phyloP scores from a whole-genome alignment of 768 basidiomycete species.

The Suillus brevipes region DNA sequence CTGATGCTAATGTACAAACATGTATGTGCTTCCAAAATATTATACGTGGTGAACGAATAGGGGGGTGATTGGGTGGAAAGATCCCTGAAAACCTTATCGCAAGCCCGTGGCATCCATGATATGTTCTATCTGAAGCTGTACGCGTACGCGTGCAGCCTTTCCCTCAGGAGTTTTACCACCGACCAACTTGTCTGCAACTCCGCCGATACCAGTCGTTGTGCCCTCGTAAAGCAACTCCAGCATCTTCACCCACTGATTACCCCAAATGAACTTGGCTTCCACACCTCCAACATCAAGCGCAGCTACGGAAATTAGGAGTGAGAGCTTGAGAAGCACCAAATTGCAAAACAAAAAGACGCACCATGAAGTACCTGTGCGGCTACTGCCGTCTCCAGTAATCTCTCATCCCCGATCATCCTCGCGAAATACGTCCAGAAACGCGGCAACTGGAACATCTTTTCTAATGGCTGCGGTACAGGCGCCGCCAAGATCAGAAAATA shows the following conservation, averaged over 20 bases:
- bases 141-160: constrained; percentile 60
- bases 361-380: constrained; percentile 71
- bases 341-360: constrained; percentile 35
- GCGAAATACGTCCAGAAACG: constrained; percentile 75
- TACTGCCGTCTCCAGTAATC: constrained; percentile 54
- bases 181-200: constrained; percentile 41
- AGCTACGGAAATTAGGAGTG: constrained; percentile 39
- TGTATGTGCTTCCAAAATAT: constrained; percentile 5
- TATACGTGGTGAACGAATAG: constrained; percentile 8
- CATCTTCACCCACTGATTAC: constrained; percentile 77
- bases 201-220: constrained; percentile 53
- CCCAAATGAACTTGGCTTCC: constrained; percentile 64
- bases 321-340: neutral
- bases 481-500: constrained; percentile 71
- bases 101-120: constrained; percentile 41
- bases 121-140: constrained; percentile 65
- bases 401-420: constrained; percentile 53
- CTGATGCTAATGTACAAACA: constrained; percentile 7
- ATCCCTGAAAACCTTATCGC: constrained; percentile 7
- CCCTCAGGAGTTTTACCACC: constrained; percentile 65
- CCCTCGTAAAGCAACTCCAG: constrained; percentile 66
- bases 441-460: constrained; percentile 58
- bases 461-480: constrained; percentile 42
- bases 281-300: constrained; percentile 71
- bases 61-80: neutral